Conservation (phyloP, 768 basidiomycete species). For the Agrocybe pediades region DNA sequence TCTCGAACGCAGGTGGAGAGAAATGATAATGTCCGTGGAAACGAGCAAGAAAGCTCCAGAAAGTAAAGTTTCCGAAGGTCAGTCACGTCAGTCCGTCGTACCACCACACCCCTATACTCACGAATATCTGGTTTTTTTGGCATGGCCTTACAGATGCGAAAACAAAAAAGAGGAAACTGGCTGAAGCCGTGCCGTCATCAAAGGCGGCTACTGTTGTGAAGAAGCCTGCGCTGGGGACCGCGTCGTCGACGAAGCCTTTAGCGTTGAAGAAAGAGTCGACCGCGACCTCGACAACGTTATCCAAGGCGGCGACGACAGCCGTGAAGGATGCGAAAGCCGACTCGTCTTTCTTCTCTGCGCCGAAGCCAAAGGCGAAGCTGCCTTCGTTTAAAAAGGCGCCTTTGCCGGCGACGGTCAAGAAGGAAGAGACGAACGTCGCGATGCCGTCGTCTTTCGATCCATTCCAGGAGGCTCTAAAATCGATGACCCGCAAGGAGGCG, state of each 20-base stretch:
- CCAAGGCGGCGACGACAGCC: slow-evolving; percentile 19
- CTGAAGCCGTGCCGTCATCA: slow-evolving; percentile 40
- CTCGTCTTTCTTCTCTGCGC: slow-evolving; percentile 86
- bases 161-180: slow-evolving; percentile 75
- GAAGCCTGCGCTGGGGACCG: slow-evolving; percentile 56
- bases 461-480: slow-evolving; percentile 81
- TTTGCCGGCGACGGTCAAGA: slow-evolving; percentile 43
- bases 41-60: slow-evolving; percentile 40
- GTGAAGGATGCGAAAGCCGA: slow-evolving; percentile 80
- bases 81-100: slow-evolving; percentile 56
- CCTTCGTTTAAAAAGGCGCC: slow-evolving; percentile 86
- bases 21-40: slow-evolving; percentile 49
- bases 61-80: slow-evolving; percentile 65
- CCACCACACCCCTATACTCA: slow-evolving; percentile 12
- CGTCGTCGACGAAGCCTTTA: slow-evolving; percentile 41
- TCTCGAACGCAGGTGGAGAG: slow-evolving; percentile 83
- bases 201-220: slow-evolving; percentile 63
- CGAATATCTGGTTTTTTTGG: slow-evolving; percentile 14
- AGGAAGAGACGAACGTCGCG: slow-evolving; percentile 57
- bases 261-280: slow-evolving; percentile 59
- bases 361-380: slow-evolving; percentile 80
- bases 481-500: slow-evolving; percentile 56
- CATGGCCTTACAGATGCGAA: slow-evolving; percentile 57
- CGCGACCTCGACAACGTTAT: background rate
- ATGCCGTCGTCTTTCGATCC: slow-evolving; percentile 79